Evolutionary conservation across 176 grass and related monocot genomes (phyloP), one percentile per base, ranked within the genome.

Genomic region (Saccharum officinarum): DNA sequence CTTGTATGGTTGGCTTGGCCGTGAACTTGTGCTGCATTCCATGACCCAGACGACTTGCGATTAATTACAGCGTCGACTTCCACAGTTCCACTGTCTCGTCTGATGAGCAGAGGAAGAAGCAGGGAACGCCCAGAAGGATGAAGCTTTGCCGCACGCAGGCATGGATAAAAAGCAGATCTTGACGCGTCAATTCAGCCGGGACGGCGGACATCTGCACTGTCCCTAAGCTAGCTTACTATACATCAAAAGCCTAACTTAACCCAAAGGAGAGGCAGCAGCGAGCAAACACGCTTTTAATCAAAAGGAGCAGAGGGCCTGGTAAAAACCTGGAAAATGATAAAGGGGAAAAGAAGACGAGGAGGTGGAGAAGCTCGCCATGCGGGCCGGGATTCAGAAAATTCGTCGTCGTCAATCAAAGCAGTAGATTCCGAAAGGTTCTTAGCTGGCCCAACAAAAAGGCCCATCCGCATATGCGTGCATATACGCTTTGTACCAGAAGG

Each of bases 161-260:
- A 40, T 4, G 52, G 18, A 57, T 34, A 40, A 87, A 87, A 87
- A 91, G 76, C 23, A 80, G 89, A 22, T 71, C 69, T 76, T 26
- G 45, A 18, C 34, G 76, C 59, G 81, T 64, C 68, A 52, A 44
- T 22, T 33, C 64, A 31, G 14, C 6, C 16, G 69, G 25, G 23
- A 41, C 75, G 83, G n/a, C 69, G 26, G 25, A 37, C 85, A 87
- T 42, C 75, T 70, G 40, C 76, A 49, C 75, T 87, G 81, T 77
- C 69, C 76, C 80, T 84, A 84, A 71, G 81, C 74, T 69, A 77
- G 70, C 78, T 26, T 54, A 41, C 28, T 28, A 28, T 28, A 28
- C 81, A 87, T 91, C 80, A 83, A 91, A 91, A 87, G 81, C 85
- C 89, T 84, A 87, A 62, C n/a, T 62, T 25, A 80, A 63, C 80